Conservation (phyloP, 345 rosid species). For the Luvunga scandens region DNA sequence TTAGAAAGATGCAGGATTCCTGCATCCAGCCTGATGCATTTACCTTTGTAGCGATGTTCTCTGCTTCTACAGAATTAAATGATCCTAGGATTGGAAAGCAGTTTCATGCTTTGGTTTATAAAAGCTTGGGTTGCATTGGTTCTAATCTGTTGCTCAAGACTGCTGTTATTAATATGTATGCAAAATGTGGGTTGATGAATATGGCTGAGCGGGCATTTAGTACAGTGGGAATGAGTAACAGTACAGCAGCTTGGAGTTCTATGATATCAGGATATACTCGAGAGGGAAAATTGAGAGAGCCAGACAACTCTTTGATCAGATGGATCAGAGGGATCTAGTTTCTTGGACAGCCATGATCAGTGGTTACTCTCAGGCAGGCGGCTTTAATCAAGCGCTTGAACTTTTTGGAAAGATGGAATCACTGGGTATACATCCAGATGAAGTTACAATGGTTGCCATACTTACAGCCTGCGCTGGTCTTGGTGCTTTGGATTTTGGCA, state of each 20-base stretch:
- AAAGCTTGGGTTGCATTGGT: conserved; percentile 21
- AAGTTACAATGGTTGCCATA: conserved; percentile 46
- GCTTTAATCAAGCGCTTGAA: conserved; percentile 38
- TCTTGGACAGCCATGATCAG: conserved; percentile 64
- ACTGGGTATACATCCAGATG: conserved; percentile 43
- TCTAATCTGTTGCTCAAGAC: conserved; percentile 25
- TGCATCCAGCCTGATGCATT: conserved; percentile 33
- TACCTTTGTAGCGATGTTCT: conserved; percentile 40
- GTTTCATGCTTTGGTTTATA: conserved; percentile 32
- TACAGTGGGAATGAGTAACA: conserved; percentile 8
- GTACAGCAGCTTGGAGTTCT: conserved; percentile 36
- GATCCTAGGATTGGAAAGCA: conserved; percentile 29
- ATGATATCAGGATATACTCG: conserved; percentile 44
- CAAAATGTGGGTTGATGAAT: conserved; percentile 37
- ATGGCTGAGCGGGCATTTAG: conserved; percentile 29
- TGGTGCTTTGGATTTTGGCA: conserved; percentile 54
- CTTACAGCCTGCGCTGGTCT: conserved; percentile 53
- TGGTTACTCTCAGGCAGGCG: conserved; percentile 53
- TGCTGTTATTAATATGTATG: conserved; percentile 33
- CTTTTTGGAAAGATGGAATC: conserved; percentile 44
- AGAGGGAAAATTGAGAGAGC: conserved; percentile 40
- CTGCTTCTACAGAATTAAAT: conserved; percentile 24
- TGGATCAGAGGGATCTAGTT: conserved; percentile 46
- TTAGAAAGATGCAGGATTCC: conserved; percentile 25
- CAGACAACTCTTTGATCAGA: conserved; percentile 38